A percentile compares a stretch with the other conserved stretches of the same genome.
phyloP scores from a whole-genome alignment of 2,329 filamentous ascomycete genomes.

The Neofusicoccum laricinum region DNA sequence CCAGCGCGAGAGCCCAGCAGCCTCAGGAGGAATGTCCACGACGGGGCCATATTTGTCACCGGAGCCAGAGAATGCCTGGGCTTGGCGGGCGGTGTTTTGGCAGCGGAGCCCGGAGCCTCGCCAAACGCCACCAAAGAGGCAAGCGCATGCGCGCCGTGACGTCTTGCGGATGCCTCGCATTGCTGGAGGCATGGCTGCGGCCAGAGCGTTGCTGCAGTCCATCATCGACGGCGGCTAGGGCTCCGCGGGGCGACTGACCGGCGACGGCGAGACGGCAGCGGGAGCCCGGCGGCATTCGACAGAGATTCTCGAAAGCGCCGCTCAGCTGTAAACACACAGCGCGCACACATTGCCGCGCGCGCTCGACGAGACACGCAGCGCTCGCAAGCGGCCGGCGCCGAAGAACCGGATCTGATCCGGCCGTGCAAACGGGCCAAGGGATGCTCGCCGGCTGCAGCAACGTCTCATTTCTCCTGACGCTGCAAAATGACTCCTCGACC shows the following conservation, averaged over 20 bases:
- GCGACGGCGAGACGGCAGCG: background rate
- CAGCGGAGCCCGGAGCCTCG: conserved; percentile 1
- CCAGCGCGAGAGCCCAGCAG: background rate
- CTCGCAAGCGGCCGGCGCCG: conserved; percentile 14
- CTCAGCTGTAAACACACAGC: background rate
- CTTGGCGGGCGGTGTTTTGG: conserved; percentile 10
- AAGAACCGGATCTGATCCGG: conserved; percentile 5
- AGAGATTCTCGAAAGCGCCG: background rate
- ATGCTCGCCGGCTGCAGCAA: conserved; percentile 15
- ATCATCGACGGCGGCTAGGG: too few species aligned
- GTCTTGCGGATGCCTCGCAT: background rate
- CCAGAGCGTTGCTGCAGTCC: background rate
- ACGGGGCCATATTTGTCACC: conserved; percentile 7
- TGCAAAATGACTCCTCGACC: conserved; percentile 13
- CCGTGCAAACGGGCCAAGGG: conserved; percentile 17
- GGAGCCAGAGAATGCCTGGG: conserved; percentile 10
- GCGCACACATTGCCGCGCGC: conserved; percentile 7
- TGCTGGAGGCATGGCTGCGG: background rate
- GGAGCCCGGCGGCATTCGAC: conserved; percentile 5
- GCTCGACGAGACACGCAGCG: background rate
- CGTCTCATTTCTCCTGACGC: conserved; percentile 13
- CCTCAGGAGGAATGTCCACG: conserved; percentile 10
- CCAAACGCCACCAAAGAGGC: background rate
- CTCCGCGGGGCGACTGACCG: too few species aligned
- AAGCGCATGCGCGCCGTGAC: conserved; percentile 5